Evolutionary conservation across 208 protist genomes (phyloP).

Genomic region (Leishmania guyanensis): DNA sequence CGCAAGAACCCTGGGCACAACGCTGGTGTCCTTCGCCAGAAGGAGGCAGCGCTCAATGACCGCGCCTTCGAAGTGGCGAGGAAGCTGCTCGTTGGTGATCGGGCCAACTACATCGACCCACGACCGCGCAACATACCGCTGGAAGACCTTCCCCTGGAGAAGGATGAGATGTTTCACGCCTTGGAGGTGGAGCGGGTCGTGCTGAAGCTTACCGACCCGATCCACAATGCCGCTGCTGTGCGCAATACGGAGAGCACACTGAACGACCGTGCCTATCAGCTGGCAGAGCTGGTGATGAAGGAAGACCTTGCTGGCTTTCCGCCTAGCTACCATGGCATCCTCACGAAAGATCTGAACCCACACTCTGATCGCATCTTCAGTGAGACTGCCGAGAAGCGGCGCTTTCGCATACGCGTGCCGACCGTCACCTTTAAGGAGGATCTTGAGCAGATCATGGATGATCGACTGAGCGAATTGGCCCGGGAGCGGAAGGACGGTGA

Average conservation of each 20-base stretch:
- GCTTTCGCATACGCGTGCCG: constrained; percentile 37
- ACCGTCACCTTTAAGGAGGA: constrained; percentile 47
- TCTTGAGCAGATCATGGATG: constrained; percentile 59
- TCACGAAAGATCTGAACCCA: constrained; percentile 48
- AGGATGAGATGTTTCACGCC: constrained; percentile 47
- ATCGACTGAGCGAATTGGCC: constrained; percentile 62
- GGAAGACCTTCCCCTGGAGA: constrained; percentile 60
- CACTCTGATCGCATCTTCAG: constrained; percentile 70
- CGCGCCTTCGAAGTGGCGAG: constrained; percentile 49
- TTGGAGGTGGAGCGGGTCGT: constrained; percentile 63
- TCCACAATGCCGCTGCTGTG: constrained; percentile 40
- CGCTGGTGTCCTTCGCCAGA: constrained; percentile 30
- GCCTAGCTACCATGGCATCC: constrained; percentile 56
- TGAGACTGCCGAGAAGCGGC: constrained; percentile 49
- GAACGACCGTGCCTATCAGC: constrained; percentile 70
- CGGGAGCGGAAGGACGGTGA: constrained; percentile 71
- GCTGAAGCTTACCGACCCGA: constrained; percentile 44
- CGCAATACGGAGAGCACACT: constrained; percentile 49
- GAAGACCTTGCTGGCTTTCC: constrained; percentile 63
- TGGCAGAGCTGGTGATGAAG: constrained; percentile 57
- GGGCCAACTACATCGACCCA: constrained; percentile 47
- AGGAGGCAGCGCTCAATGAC: constrained; percentile 43
- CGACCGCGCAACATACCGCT: constrained; percentile 59
- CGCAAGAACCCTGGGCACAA: constrained; percentile 32
- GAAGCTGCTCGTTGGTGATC: constrained; percentile 39